Percentiles rank a stretch among this genome's conserved stretches.
These are phyloP conservation scores for slime mould (Dictyostelium discoideum) DNA, from an alignment of 78 protist genomes.

Conservation along the genomic window DNA sequence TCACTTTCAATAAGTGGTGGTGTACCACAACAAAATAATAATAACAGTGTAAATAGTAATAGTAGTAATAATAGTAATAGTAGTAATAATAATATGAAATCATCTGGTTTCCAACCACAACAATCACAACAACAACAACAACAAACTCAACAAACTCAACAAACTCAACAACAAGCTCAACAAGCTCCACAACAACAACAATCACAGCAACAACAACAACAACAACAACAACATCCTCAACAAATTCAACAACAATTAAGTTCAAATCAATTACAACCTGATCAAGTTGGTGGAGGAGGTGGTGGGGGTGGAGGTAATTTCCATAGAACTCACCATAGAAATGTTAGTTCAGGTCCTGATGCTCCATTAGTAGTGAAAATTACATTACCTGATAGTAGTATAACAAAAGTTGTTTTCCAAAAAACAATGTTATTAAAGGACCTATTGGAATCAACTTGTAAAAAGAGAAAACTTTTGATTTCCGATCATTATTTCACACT, in stretches of 20 bases:
- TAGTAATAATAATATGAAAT: background rate
- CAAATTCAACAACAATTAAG: background rate
- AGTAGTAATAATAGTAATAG: background rate
- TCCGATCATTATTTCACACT: constrained; percentile 42
- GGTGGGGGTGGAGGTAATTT: background rate
- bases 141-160: background rate
- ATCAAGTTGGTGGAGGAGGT: background rate
- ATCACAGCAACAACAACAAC: background rate
- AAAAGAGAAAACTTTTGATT: constrained; percentile 38
- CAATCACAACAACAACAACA: background rate
- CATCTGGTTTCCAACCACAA: background rate
- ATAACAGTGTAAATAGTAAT: background rate
- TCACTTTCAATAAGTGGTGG: constrained; percentile 12
- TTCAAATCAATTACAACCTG: background rate
- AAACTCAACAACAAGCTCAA: background rate
- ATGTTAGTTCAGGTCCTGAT: constrained; percentile 26
- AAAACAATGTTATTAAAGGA: constrained; percentile 49
- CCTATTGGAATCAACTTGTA: constrained; percentile 43
- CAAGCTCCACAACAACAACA: background rate
- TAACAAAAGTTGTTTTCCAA: constrained; percentile 73
- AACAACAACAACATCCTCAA: background rate
- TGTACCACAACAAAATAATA: background rate
- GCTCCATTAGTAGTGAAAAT: constrained; percentile 34
- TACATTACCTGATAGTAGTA: constrained; percentile 60
- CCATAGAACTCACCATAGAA: constrained; percentile 10